A percentile compares a stretch with the other conserved stretches of the same genome.
Evolutionary conservation across 164 flowering plant species (phyloP).

Genomic region (Tinospora cordifolia): DNA sequence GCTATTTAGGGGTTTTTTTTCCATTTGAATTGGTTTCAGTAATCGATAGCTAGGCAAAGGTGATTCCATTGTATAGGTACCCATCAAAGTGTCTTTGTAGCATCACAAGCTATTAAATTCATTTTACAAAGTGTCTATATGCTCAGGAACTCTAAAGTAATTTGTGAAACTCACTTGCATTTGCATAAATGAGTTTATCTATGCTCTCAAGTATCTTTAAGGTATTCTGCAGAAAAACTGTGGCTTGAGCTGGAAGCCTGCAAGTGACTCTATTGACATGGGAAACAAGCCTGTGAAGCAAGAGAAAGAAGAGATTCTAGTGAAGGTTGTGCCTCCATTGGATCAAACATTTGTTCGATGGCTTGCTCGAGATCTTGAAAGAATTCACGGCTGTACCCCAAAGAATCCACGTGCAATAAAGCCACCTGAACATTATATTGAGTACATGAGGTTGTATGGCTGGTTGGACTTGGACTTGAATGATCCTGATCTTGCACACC

Average conservation of each 20-base stretch:
- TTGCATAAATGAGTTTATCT: too few relatives aligned
- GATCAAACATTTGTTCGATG: constrained; percentile 56
- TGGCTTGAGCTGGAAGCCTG: background rate
- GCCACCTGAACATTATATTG: constrained; percentile 76
- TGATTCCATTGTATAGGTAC: too few relatives aligned
- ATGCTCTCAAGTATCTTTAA: too few relatives aligned
- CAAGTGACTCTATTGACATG: constrained; percentile 27
- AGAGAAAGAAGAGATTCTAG: constrained; percentile 23
- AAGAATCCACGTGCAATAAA: constrained; percentile 44
- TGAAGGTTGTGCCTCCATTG: constrained; percentile 62
- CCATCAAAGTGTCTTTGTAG: too few relatives aligned
- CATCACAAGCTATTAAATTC: too few relatives aligned
- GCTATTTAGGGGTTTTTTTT: too few relatives aligned
- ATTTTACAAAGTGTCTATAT: background rate
- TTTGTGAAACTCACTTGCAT: too few relatives aligned
- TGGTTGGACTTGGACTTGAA: constrained; percentile 68
- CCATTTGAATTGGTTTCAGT: too few relatives aligned
- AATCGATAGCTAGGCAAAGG: too few relatives aligned
- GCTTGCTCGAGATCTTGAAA: constrained; percentile 74
- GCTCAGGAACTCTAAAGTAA: background rate
- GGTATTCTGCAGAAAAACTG: background rate
- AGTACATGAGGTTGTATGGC: constrained; percentile 68
- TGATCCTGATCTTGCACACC: constrained; percentile 78
- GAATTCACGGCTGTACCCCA: constrained; percentile 57
- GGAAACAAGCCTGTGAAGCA: constrained; percentile 59